Base-by-base conservation (phyloP, 1,284 basidiomycete species). In the Irpex lacteus region DNA sequence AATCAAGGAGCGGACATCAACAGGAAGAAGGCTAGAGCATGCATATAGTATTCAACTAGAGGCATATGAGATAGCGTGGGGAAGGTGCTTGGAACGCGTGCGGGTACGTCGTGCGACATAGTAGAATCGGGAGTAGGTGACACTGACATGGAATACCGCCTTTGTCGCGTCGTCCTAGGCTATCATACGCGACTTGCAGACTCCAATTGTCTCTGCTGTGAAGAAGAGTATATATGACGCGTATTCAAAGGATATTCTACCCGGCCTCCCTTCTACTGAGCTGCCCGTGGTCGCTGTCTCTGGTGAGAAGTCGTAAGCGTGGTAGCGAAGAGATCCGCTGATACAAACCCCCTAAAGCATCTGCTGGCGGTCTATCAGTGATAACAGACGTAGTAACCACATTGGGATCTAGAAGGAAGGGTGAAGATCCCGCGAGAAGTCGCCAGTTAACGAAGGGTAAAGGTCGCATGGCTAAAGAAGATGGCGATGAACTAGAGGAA, bases 251-350 rank as follows among this genome's bases (percentile, higher is more conserved):
- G n/a, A 58, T 47, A 62, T 70, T 9, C 69, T 78, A 0, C 75
- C 89, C 79, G 68, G 84, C 66, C 66, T 83, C 78, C 90, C 90
- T 82, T 67, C 83, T 71, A 63, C 81, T 75, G 77, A 88, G 85
- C 71, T 92, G 79, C 84, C 87, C 78, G 75, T 88, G 78, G 59
- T 87, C 73, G 73, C 82, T 1, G 76, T 91, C 50, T 82, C 82
- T 61, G 82, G 87, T 87, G 66, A 53, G 80, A 69, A 60, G 59
- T 5, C 52, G 37, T 40, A 49, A 40, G 44, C 47, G 55, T 18
- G 59, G 15, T 18, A 67, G 69, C 47, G 60, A 77, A 70, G 76
- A 36, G 54, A 15, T 15, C 26, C 19, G 52, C 52, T 9, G 52
- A 9, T 6, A 3, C 19, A 26, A 53, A n/a, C 69, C 79, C 71